Conservation (phyloP, 306 rosid species). For the Fragaria iinumae region DNA sequence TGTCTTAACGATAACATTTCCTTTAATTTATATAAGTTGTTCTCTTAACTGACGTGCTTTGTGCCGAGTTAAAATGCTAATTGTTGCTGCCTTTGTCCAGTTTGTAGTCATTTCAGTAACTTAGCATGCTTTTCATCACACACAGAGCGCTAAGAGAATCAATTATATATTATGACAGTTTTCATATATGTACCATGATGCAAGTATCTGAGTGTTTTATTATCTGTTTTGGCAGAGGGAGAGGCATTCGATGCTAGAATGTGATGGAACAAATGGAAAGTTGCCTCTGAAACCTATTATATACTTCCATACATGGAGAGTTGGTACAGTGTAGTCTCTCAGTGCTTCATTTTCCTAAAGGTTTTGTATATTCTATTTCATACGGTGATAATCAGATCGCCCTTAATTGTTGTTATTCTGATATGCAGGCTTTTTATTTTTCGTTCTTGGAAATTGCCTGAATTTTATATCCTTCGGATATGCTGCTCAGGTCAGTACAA, state of each 20-base stretch:
- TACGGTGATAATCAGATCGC: constrained; percentile 15
- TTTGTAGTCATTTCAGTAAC: neutral
- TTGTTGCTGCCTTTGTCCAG: neutral
- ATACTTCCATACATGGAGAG: constrained; percentile 85
- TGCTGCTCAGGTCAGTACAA: constrained; percentile 86
- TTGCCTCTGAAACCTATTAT: constrained; percentile 68
- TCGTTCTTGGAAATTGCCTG: constrained; percentile 84
- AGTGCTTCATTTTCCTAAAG: constrained; percentile 11
- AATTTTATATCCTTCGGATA: constrained; percentile 92
- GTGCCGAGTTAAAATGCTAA: neutral
- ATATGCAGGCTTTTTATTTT: constrained; percentile 76
- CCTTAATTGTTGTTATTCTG: constrained; percentile 12
- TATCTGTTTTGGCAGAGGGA: constrained; percentile 67
- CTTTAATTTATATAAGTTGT: neutral
- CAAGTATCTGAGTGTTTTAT: constrained; percentile 1
- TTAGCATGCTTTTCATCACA: neutral
- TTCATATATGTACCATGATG: neutral
- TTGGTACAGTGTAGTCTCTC: constrained; percentile 51
- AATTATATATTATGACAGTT: neutral
- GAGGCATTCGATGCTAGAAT: constrained; percentile 61
- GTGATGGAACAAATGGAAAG: constrained; percentile 68
- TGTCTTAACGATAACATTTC: neutral
- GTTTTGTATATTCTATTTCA: constrained; percentile 24
- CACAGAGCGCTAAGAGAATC: neutral
- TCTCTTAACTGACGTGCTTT: neutral